Evolutionary conservation across 1,284 basidiomycete genomes (phyloP).

Genomic region (Flammula alnicola): DNA sequence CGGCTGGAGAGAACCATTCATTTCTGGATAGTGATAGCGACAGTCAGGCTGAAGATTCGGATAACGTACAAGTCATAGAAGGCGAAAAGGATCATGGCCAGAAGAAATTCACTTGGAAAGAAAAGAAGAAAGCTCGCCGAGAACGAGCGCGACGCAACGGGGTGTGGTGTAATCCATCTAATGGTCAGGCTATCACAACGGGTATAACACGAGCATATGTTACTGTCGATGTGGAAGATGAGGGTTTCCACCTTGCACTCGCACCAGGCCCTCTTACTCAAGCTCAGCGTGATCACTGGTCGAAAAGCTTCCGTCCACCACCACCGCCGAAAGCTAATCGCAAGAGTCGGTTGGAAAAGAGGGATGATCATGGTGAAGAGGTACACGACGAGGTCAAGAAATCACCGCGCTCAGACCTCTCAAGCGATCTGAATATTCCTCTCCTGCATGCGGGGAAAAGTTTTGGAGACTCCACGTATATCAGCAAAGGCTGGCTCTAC

Average conservation of each 20-base stretch:
- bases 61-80: background rate
- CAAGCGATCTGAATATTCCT: constrained; percentile 57
- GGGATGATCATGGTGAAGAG: background rate
- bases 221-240: constrained; percentile 44
- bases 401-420: too few species aligned
- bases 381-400: background rate
- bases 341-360: background rate
- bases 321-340: background rate
- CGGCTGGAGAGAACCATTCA: background rate
- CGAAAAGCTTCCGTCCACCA: constrained; percentile 2
- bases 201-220: constrained; percentile 36
- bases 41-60: background rate
- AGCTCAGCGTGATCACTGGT: background rate
- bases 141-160: constrained; percentile 29
- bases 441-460: constrained; percentile 54
- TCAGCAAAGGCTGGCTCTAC: constrained; percentile 60
- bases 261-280: constrained; percentile 33
- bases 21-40: background rate
- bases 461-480: constrained; percentile 54
- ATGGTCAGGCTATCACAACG: constrained; percentile 32
- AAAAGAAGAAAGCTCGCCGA: constrained; percentile 28
- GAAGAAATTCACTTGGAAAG: constrained; percentile 27
- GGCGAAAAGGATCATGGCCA: background rate
- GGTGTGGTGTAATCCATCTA: constrained; percentile 33
- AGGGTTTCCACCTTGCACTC: constrained; percentile 45